Conservation (phyloP, 202 grass and related monocot species). For the Saccharum hybrid region DNA sequence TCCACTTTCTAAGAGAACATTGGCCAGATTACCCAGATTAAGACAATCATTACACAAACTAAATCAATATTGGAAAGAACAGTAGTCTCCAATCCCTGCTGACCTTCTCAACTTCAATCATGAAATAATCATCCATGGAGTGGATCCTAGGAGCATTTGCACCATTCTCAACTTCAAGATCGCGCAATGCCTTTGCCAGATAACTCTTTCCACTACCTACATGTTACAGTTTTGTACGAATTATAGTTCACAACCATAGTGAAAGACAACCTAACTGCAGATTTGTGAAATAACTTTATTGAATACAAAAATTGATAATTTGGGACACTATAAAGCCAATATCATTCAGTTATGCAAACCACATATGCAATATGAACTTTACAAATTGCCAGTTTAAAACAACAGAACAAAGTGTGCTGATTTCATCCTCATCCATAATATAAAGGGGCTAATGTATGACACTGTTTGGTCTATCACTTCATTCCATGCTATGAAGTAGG, state of each 20-base stretch:
- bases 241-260: not conserved
- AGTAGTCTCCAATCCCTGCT: slow-evolving; percentile 23
- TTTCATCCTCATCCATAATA: not conserved
- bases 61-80: slow-evolving; percentile 8
- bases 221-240: slow-evolving; percentile 31
- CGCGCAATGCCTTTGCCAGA: slow-evolving; percentile 86
- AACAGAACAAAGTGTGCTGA: not conserved
- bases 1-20: slow-evolving; percentile 62
- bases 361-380: not conserved
- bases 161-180: slow-evolving; percentile 94
- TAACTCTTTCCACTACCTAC: slow-evolving; percentile 99
- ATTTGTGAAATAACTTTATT: slow-evolving; percentile 21
- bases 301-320: not conserved
- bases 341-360: no score
- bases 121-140: slow-evolving; percentile 99
- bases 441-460: slow-evolving; percentile 20
- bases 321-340: not conserved
- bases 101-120: slow-evolving; percentile 99
- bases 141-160: slow-evolving; percentile 92
- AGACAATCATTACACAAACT: slow-evolving; percentile 28
- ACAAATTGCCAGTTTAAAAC: slow-evolving; percentile 6
- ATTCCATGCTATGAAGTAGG: not conserved
- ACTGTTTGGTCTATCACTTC: slow-evolving; percentile 6
- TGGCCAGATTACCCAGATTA: slow-evolving; percentile 25
- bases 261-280: not conserved